Conservation (phyloP, 306 rosid species). For the Cicer arietinum region DNA sequence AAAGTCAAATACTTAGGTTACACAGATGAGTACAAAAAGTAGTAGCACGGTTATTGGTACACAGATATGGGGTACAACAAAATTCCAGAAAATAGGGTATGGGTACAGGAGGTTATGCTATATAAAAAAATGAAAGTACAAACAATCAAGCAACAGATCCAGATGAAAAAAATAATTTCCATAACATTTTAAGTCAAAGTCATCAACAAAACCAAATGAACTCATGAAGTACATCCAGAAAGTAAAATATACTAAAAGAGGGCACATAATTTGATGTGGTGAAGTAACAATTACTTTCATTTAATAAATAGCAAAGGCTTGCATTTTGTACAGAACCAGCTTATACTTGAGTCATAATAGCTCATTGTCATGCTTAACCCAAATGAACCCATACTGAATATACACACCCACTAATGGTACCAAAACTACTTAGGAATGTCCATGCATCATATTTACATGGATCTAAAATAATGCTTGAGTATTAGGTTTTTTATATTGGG, state of each 20-base stretch:
- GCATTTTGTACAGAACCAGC: not conserved
- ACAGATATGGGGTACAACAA: slow-evolving; percentile 3
- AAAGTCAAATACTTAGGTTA: slow-evolving; percentile 21
- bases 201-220: slow-evolving; percentile 3
- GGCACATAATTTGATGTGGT: not conserved
- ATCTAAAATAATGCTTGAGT: not conserved
- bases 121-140: slow-evolving; percentile 6
- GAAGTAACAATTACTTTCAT: slow-evolving; percentile 15
- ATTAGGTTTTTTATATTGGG: no score
- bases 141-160: slow-evolving; percentile 5
- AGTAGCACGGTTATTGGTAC: slow-evolving; percentile 13
- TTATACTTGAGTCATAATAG: not conserved
- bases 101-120: not conserved
- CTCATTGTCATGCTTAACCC: not conserved
- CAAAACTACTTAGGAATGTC: not conserved
- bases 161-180: slow-evolving; percentile 23
- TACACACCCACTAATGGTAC: not conserved
- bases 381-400: not conserved
- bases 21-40: not conserved
- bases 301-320: not conserved
- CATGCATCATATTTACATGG: not conserved
- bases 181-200: not conserved
- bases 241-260: not conserved
- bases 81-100: slow-evolving; percentile 23
- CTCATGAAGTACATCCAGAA: not conserved